Evolutionary conservation across 768 basidiomycete species (phyloP), one percentile per base, ranked within the genome.

Genomic region (Aureoboletus auriporus): DNA sequence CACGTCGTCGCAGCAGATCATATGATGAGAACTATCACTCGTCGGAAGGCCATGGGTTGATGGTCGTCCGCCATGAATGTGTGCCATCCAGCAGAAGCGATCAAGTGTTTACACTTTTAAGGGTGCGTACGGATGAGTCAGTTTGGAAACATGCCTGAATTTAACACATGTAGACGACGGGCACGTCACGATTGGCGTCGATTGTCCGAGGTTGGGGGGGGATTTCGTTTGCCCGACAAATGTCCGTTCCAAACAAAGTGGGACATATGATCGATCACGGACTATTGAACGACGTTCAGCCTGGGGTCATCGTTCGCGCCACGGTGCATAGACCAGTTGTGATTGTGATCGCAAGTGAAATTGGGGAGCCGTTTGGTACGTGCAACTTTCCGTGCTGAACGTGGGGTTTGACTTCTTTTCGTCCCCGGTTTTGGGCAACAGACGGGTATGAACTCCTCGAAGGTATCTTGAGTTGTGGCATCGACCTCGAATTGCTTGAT

Each of bases 291-390:
- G 14, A 36, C 7, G 33, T 28, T 8, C 44, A 35, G 7, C 44
- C 23, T 1, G 14, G 35, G 20, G 13, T 44, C 8, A 27, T 56
- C 26, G 36, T 63, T 23, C 47, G 51, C 6, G n/a, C 31, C 1
- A 13, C 7, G 16, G 31, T 8, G 2, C 29, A 37, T 20, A 33
- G 34, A 26, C 47, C 46, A 3, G 23, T 50, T 11, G 43, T 63
- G 39, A 20, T 59, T 13, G 17, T 37, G 30, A 30, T 50, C 8
- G 42, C 44, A 4, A 28, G 40, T 23, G 8, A 31, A 1, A 39
- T 4, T 11, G 47, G 38, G n/a, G 23, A 6, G 9, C 38, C 30
- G 26, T 61, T 59, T 30, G 60, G 60, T 61, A 41, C 0, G 57
- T 44, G 20, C 8, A 14, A 8, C 7, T 27, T n/a, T 10, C 17